phyloP scores from a whole-genome alignment of 2,329 filamentous ascomycete species.

The Curvularia spicifera region DNA sequence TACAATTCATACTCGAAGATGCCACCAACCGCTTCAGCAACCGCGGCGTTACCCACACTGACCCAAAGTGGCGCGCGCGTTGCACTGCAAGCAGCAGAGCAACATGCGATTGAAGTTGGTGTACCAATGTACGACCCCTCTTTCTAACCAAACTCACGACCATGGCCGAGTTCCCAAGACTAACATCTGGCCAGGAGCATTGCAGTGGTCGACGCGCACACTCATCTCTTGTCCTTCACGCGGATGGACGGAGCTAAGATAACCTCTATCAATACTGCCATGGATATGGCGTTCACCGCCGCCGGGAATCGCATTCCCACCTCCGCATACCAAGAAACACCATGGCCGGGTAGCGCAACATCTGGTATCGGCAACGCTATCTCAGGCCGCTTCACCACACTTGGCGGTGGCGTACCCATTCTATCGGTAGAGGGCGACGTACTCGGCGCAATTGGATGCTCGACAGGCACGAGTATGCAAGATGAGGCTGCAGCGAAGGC shows the following conservation, averaged over 20 bases:
- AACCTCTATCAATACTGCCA: conserved; percentile 64
- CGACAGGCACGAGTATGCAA: conserved; percentile 60
- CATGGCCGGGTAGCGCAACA: conserved; percentile 57
- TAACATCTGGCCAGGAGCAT: conserved; percentile 51
- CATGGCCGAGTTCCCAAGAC: not conserved
- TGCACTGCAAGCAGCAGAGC: conserved; percentile 39
- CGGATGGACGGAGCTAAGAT: conserved; percentile 56
- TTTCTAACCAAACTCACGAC: not conserved
- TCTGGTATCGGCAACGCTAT: conserved; percentile 58
- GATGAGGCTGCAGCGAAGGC: conserved; percentile 59
- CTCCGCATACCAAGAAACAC: conserved; percentile 58
- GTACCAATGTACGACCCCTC: conserved; percentile 42
- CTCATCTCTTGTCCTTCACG: conserved; percentile 54
- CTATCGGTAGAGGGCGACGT: conserved; percentile 54
- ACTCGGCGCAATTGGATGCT: conserved; percentile 61
- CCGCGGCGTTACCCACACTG: conserved; percentile 34
- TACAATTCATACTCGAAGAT: conserved; percentile 17
- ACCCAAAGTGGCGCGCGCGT: conserved; percentile 39
- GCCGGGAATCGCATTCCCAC: conserved; percentile 60
- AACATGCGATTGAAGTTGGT: conserved; percentile 34
- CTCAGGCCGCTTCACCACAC: conserved; percentile 58
- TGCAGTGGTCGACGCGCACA: conserved; percentile 52
- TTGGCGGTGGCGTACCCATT: conserved; percentile 61
- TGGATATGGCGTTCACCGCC: conserved; percentile 65
- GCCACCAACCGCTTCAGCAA: conserved; percentile 22